A percentile compares a stretch with the other conserved stretches of the same genome.
Evolutionary conservation across 2,329 filamentous ascomycete genomes (phyloP).

Genomic region (Fusarium euwallaceae): DNA sequence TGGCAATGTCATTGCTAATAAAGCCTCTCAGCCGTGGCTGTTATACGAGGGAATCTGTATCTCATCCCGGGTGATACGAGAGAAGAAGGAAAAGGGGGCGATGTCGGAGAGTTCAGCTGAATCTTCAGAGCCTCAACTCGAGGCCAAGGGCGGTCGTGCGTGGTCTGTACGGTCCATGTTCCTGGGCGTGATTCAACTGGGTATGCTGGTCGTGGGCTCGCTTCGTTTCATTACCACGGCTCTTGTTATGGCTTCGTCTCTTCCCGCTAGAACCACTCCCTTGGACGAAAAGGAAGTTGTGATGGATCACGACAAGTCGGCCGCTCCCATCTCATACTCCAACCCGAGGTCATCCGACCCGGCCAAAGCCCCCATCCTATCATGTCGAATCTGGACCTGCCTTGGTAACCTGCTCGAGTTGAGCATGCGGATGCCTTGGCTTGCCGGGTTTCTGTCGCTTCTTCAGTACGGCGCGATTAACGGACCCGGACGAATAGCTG

Average conservation of each 20-base stretch:
- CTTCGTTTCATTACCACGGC: constrained; percentile 76
- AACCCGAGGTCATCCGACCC: constrained; percentile 29
- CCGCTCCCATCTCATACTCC: constrained; percentile 34
- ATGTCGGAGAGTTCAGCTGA: constrained; percentile 30
- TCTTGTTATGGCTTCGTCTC: constrained; percentile 75
- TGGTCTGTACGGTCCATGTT: constrained; percentile 65
- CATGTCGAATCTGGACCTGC: constrained; percentile 83
- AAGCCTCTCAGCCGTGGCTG: constrained; percentile 88
- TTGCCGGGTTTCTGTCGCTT: constrained; percentile 80
- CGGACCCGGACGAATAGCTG: constrained; percentile 81
- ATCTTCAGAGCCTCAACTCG: constrained; percentile 18
- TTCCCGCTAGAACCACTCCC: constrained; percentile 65
- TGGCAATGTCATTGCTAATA: constrained; percentile 83
- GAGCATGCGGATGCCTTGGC: constrained; percentile 89
- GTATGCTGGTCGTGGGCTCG: constrained; percentile 68
- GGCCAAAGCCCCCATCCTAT: constrained; percentile 74
- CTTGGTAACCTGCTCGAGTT: constrained; percentile 80
- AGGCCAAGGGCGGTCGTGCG: constrained; percentile 31
- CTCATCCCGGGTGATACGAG: constrained; percentile 61
- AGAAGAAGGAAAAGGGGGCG: constrained; percentile 45
- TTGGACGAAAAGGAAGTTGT: constrained; percentile 42
- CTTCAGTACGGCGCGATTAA: constrained; percentile 79
- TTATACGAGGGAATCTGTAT: constrained; percentile 88
- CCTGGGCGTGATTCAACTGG: constrained; percentile 68
- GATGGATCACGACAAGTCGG: constrained; percentile 32